These are phyloP conservation scores for Paecilomyces variotii DNA, from an alignment of 2,329 filamentous ascomycete genomes.

Conservation along the genomic window DNA sequence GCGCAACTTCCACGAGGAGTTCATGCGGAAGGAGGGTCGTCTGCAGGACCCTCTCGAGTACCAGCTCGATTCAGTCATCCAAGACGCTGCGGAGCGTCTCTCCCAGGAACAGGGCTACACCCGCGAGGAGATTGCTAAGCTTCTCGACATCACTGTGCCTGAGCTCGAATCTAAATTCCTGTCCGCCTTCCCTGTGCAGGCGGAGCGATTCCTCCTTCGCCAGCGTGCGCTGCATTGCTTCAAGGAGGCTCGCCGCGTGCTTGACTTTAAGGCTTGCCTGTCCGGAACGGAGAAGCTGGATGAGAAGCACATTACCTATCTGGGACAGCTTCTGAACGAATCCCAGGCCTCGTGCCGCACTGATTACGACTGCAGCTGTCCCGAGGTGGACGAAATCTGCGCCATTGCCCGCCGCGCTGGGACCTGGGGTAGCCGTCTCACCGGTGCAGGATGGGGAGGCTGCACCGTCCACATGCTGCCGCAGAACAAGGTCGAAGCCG, in stretches of 20 bases:
- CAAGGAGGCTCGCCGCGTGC: slow-evolving; percentile 75
- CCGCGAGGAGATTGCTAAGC: slow-evolving; percentile 68
- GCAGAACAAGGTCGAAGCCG: slow-evolving; percentile 67
- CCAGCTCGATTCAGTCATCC: slow-evolving; percentile 67
- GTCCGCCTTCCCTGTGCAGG: slow-evolving; percentile 80
- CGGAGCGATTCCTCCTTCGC: slow-evolving; percentile 76
- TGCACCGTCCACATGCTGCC: slow-evolving; percentile 92
- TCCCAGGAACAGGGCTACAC: slow-evolving; percentile 78
- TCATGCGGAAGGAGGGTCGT: slow-evolving; percentile 52
- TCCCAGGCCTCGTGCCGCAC: slow-evolving; percentile 84
- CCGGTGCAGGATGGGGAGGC: slow-evolving; percentile 93
- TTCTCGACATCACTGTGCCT: slow-evolving; percentile 59
- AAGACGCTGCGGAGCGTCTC: slow-evolving; percentile 62
- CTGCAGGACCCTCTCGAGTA: slow-evolving; percentile 46
- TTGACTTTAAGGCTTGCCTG: slow-evolving; percentile 75
- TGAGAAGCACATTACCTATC: slow-evolving; percentile 59
- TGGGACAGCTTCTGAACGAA: slow-evolving; percentile 79
- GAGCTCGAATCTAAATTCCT: slow-evolving; percentile 73
- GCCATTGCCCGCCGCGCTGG: slow-evolving; percentile 68
- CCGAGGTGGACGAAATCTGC: slow-evolving; percentile 87
- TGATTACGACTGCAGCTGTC: slow-evolving; percentile 83
- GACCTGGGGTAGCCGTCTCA: slow-evolving; percentile 75
- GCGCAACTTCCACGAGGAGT: slow-evolving; percentile 76
- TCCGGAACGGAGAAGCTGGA: slow-evolving; percentile 45
- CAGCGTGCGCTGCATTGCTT: slow-evolving; percentile 89